phyloP scores from a whole-genome alignment of 768 basidiomycete species.

The Hericium rajendrae region DNA sequence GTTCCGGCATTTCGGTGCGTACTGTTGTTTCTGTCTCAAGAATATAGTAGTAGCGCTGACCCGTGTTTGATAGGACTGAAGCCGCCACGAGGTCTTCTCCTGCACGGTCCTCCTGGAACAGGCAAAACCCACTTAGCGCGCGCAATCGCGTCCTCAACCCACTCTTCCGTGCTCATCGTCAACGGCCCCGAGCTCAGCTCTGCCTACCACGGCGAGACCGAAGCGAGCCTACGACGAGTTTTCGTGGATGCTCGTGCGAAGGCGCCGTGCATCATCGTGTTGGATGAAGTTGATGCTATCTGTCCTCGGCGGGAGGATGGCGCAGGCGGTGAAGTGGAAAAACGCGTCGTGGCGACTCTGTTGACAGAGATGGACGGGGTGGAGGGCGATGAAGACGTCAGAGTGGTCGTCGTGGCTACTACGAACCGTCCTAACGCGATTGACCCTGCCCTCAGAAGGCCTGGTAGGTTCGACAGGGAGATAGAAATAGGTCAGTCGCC shows the following conservation, averaged over 20 bases:
- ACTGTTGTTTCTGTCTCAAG: background rate
- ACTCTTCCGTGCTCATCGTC: slow-evolving; percentile 82
- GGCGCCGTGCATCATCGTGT: slow-evolving; percentile 86
- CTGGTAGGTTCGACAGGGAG: slow-evolving; percentile 89
- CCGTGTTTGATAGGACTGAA: slow-evolving; percentile 56
- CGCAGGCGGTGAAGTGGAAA: slow-evolving; percentile 91
- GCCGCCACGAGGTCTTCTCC: slow-evolving; percentile 89
- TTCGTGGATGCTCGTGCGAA: slow-evolving; percentile 76
- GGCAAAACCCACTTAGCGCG: slow-evolving; percentile 96
- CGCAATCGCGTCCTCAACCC: slow-evolving; percentile 83
- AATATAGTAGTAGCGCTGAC: background rate
- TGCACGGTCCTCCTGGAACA: slow-evolving; percentile 95
- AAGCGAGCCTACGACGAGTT: slow-evolving; percentile 80
- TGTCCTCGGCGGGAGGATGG: slow-evolving; percentile 86
- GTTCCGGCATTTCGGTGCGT: slow-evolving; percentile 60
- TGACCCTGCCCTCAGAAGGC: slow-evolving; percentile 83
- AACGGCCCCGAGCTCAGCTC: slow-evolving; percentile 94
- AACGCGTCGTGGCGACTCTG: slow-evolving; percentile 89
- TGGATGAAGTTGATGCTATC: slow-evolving; percentile 94
- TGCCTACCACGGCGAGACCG: slow-evolving; percentile 96
- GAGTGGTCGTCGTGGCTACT: slow-evolving; percentile 92
- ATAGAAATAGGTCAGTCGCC: slow-evolving; percentile 75
- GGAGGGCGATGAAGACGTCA: slow-evolving; percentile 39
- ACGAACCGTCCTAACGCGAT: slow-evolving; percentile 95
- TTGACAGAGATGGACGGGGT: slow-evolving; percentile 94